A percentile compares a stretch with the other conserved stretches of the same genome.
Evolutionary conservation across 129 eudicot species (phyloP).

Genomic region (Flaveria bidentis): DNA sequence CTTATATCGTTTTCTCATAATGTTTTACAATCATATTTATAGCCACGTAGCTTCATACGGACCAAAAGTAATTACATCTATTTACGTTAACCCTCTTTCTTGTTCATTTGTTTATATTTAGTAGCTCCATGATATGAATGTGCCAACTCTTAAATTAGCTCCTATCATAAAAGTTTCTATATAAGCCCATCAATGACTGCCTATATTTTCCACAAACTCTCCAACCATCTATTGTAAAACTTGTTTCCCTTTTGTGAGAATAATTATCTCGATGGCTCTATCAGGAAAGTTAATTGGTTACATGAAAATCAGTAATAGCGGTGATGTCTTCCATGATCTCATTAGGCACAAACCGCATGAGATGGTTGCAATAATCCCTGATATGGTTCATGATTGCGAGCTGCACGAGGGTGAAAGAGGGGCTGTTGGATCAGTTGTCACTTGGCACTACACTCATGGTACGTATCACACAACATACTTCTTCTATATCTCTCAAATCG

Average conservation of each 20-base stretch:
- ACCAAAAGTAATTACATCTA: too few relatives aligned
- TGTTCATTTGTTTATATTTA: too few relatives aligned
- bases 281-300: conserved; percentile 25
- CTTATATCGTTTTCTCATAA: too few relatives aligned
- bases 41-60: too few relatives aligned
- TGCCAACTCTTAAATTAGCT: too few relatives aligned
- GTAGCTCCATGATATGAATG: too few relatives aligned
- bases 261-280: background rate
- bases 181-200: background rate
- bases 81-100: too few relatives aligned
- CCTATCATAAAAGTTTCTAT: background rate
- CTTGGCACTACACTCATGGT: conserved; percentile 30
- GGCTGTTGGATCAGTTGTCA: conserved; percentile 30
- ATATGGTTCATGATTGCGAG: conserved; percentile 34
- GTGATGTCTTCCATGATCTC: conserved; percentile 41
- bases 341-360: conserved; percentile 37
- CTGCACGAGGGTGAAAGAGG: conserved; percentile 37
- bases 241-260: background rate
- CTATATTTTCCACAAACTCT: conserved; percentile 5
- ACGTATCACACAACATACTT: background rate
- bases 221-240: background rate
- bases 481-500: background rate
- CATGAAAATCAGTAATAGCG: conserved; percentile 24
- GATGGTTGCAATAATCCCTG: conserved; percentile 19
- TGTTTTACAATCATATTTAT: too few relatives aligned